Evolutionary conservation across 2,329 filamentous ascomycete species (phyloP).

Genomic region (Pyrenophora teres): DNA sequence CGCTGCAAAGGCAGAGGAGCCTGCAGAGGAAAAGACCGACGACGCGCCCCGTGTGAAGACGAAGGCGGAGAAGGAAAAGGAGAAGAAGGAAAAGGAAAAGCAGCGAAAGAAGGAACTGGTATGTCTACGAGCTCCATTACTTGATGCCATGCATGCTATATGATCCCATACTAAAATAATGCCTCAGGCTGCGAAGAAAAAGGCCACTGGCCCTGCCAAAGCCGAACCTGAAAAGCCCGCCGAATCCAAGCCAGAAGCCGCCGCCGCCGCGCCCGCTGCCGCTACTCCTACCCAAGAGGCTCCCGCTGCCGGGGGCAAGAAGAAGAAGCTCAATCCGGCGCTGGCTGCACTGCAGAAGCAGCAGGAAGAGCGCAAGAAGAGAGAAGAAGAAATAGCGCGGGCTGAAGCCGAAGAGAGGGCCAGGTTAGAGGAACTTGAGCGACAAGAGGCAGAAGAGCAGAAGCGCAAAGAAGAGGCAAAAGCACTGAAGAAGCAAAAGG

Average conservation of each 20-base stretch:
- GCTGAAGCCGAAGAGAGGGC: constrained; percentile 67
- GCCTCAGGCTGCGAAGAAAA: constrained; percentile 58
- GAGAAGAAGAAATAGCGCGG: constrained; percentile 67
- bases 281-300: constrained; percentile 36
- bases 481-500: constrained; percentile 79
- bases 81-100: constrained; percentile 98
- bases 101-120: constrained; percentile 98
- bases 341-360: constrained; percentile 77
- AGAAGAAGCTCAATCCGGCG: constrained; percentile 84
- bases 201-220: constrained; percentile 59
- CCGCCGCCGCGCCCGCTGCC: constrained; percentile 37
- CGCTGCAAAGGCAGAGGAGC: constrained; percentile 46
- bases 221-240: constrained; percentile 49
- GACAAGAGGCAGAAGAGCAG: constrained; percentile 67
- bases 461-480: constrained; percentile 74
- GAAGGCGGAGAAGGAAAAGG: constrained; percentile 97
- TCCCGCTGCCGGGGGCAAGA: constrained; percentile 65
- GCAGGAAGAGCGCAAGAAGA: constrained; percentile 73
- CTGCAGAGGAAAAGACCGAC: constrained; percentile 46
- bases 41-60: constrained; percentile 69
- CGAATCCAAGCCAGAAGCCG: constrained; percentile 44
- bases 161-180: constrained; percentile 6
- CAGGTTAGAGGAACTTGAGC: constrained; percentile 68
- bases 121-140: constrained; percentile 26
- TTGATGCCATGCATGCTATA: not conserved